phyloP scores from a whole-genome alignment of 768 basidiomycete genomes.

The Tricholoma bakamatsutake region DNA sequence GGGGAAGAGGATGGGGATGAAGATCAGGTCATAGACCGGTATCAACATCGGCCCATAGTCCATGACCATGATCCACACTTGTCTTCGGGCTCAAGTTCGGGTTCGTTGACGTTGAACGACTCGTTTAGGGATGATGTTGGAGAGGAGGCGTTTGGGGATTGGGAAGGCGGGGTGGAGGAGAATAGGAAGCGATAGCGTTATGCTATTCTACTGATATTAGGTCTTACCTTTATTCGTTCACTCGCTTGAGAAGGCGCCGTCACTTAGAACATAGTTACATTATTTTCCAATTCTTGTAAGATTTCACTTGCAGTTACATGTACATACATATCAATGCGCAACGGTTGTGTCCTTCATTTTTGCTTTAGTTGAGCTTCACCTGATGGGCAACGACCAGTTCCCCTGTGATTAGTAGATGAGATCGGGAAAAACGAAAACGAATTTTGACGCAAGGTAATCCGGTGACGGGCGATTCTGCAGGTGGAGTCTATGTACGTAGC shows the following conservation, averaged over 20 bases:
- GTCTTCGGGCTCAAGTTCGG: background rate
- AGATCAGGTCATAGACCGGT: background rate
- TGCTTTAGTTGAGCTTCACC: background rate
- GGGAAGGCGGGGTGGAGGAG: background rate
- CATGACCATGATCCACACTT: background rate
- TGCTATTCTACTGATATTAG: background rate
- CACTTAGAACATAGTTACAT: background rate
- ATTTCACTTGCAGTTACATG: background rate
- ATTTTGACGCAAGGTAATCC: too few relatives aligned
- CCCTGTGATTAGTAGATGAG: too few relatives aligned
- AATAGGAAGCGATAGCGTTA: background rate
- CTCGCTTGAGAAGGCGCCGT: background rate
- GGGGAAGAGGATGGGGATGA: constrained; percentile 5
- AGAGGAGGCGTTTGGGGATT: constrained; percentile 4
- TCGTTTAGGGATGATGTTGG: constrained; percentile 21
- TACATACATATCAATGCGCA: background rate
- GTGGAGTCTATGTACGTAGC: too few relatives aligned
- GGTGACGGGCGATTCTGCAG: too few relatives aligned
- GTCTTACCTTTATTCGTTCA: background rate
- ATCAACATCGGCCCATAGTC: background rate
- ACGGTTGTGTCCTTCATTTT: background rate
- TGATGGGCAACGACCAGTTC: too few relatives aligned
- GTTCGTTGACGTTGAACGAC: constrained; percentile 12
- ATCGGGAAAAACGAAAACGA: too few relatives aligned
- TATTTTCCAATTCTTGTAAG: background rate